Evolutionary conservation across 2,329 filamentous ascomycete genomes (phyloP).

Genomic region (Beauveria caledonica): DNA sequence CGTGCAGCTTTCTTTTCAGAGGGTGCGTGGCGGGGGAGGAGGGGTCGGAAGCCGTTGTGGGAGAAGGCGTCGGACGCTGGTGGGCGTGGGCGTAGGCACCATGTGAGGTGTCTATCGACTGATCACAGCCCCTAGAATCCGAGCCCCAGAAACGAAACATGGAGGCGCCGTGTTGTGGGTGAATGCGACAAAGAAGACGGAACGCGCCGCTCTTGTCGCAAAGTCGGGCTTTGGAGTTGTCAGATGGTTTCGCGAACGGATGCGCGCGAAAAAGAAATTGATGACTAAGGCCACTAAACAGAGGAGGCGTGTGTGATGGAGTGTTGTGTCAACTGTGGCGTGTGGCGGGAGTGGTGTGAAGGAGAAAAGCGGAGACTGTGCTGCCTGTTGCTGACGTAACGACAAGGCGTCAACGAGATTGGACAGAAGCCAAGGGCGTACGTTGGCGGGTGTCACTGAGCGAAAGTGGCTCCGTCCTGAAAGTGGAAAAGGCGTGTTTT

Average conservation of each 20-base stretch:
- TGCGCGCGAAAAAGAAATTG: not conserved
- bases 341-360: conserved; percentile 12
- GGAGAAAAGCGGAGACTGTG: conserved; percentile 13
- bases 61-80: conserved; percentile 23
- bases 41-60: conserved; percentile 11
- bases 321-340: conserved; percentile 3
- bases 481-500: conserved; percentile 1
- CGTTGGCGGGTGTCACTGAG: conserved; percentile 4
- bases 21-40: conserved; percentile 20
- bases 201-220: conserved; percentile 11
- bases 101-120: conserved; percentile 36
- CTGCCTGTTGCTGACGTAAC: conserved; percentile 27
- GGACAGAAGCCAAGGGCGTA: not conserved
- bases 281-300: conserved; percentile 5
- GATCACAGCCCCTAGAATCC: conserved; percentile 50
- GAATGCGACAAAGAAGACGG: conserved; percentile 11
- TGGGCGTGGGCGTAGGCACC: conserved; percentile 23
- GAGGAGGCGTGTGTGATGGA: not conserved
- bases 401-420: conserved; percentile 14
- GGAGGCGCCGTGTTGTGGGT: conserved; percentile 30
- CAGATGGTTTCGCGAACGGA: not conserved
- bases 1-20: conserved; percentile 33
- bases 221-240: not conserved
- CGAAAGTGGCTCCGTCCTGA: conserved; percentile 6
- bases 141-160: conserved; percentile 57